Evolutionary conservation across 2,329 filamentous ascomycete species (phyloP).

Genomic region (Zymoseptoria pseudotritici): DNA sequence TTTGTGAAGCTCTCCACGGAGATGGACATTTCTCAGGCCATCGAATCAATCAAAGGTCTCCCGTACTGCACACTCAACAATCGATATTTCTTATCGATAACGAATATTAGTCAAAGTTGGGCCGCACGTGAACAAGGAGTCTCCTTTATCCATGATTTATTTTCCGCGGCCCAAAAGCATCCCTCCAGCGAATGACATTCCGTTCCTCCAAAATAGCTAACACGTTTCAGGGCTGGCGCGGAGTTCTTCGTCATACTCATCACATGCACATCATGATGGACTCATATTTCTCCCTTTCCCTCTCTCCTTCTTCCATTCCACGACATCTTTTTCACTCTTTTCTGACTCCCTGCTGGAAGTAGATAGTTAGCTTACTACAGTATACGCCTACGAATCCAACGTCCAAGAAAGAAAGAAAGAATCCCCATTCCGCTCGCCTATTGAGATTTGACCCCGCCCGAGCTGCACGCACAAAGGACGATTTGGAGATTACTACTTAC

Average conservation of each 20-base stretch:
- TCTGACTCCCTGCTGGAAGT: neutral
- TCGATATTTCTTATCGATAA: neutral
- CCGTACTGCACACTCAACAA: too few relatives aligned
- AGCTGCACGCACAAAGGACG: neutral
- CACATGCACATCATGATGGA: neutral
- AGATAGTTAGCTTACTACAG: neutral
- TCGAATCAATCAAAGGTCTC: neutral
- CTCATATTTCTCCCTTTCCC: neutral
- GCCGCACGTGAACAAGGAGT: neutral
- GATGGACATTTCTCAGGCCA: neutral
- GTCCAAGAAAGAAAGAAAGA: neutral
- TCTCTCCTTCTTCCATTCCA: neutral
- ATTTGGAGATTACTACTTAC: neutral
- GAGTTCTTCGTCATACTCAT: neutral
- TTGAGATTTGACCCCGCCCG: neutral
- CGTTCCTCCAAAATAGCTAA: neutral
- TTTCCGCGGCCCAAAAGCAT: neutral
- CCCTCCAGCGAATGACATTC: neutral
- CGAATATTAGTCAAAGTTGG: neutral
- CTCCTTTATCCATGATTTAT: neutral
- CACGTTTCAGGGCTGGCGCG: neutral
- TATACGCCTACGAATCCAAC: neutral
- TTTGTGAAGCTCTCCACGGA: neutral
- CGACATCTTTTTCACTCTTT: neutral
- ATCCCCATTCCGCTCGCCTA: neutral